Evolutionary conservation across 805 yeast species (phyloP).

Genomic region (Saturnispora mendoncae): DNA sequence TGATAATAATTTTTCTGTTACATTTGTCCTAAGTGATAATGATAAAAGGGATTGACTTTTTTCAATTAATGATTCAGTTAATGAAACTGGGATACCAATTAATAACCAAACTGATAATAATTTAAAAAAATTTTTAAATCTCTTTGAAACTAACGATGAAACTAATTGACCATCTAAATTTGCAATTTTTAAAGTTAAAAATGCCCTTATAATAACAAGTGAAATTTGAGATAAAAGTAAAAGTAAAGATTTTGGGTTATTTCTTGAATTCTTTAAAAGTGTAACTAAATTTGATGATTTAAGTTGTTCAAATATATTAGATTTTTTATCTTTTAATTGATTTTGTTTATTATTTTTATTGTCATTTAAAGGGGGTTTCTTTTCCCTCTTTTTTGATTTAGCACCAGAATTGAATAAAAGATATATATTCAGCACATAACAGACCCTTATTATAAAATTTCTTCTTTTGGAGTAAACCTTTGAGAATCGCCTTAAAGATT

Average conservation of each 20-base stretch:
- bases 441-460: slow-evolving; percentile 17
- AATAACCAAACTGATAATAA: slow-evolving; percentile 70
- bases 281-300: neutral
- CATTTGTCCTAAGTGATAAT: slow-evolving; percentile 48
- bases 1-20: slow-evolving; percentile 57
- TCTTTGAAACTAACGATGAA: slow-evolving; percentile 67
- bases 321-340: neutral
- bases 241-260: slow-evolving; percentile 16
- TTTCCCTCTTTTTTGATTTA: slow-evolving; percentile 6
- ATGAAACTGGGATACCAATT: slow-evolving; percentile 78
- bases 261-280: slow-evolving; percentile 6
- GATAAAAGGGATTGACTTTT: slow-evolving; percentile 53
- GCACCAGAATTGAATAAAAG: slow-evolving; percentile 25
- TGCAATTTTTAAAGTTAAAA: slow-evolving; percentile 74
- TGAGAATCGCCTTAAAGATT: slow-evolving; percentile 9
- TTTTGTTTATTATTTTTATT: neutral
- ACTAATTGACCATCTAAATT: slow-evolving; percentile 79
- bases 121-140: slow-evolving; percentile 53
- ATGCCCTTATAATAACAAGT: slow-evolving; percentile 57
- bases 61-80: slow-evolving; percentile 61
- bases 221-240: slow-evolving; percentile 39
- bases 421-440: slow-evolving; percentile 19
- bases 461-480: slow-evolving; percentile 19
- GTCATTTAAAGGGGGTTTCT: neutral
- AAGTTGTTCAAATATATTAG: slow-evolving; percentile 5